These are phyloP conservation scores for Quercus glauca DNA, from an alignment of 306 rosid species.

Conservation along the genomic window DNA sequence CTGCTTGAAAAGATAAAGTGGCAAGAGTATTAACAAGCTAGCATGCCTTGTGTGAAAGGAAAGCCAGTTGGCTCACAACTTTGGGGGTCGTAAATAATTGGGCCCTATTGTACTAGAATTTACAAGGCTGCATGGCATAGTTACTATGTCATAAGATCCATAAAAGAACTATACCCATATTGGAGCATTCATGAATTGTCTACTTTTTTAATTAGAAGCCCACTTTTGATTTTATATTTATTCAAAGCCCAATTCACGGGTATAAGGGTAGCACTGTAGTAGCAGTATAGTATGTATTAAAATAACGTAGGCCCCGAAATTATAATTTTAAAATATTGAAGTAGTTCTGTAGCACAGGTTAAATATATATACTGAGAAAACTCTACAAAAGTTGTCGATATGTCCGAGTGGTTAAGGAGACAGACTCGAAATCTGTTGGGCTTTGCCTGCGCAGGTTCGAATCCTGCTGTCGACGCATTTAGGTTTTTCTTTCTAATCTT, in stretches of 20 bases:
- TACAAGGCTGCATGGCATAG: no score
- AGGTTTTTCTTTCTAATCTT: accelerated
- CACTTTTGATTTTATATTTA: not conserved
- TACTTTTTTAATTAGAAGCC: not conserved
- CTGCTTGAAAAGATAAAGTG: no score
- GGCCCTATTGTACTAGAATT: no score
- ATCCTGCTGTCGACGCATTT: slow-evolving; percentile 43
- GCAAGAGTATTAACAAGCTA: no score
- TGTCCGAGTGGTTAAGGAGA: slow-evolving; percentile 35
- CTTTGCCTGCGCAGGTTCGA: slow-evolving; percentile 56
- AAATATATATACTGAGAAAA: no score
- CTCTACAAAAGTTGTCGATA: not conserved
- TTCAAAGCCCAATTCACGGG: not conserved
- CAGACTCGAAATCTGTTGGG: slow-evolving; percentile 25
- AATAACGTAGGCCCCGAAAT: no score
- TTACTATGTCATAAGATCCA: not conserved
- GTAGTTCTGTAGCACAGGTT: accelerated
- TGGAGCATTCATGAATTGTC: not conserved
- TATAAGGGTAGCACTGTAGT: not conserved
- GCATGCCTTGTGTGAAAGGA: no score
- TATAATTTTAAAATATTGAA: no score
- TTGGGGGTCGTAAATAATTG: no score
- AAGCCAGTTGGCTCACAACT: no score
- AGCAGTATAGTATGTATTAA: no score
- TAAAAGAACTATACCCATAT: not conserved